phyloP scores from a whole-genome alignment of 768 basidiomycete species.

The Pleurotus tuber-regium region DNA sequence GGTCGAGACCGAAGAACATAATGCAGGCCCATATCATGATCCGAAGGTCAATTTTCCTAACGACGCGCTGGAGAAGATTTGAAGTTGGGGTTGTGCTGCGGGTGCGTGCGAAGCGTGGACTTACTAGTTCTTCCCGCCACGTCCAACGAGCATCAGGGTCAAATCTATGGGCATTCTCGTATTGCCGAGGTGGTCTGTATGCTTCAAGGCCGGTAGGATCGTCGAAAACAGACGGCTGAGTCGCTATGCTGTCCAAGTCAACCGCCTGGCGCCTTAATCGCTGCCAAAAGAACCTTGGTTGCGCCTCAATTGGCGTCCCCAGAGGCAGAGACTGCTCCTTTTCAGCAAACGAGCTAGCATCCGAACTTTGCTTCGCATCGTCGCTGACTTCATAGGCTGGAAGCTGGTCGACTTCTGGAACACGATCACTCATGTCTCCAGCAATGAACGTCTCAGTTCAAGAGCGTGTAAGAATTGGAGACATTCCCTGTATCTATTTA shows the following conservation, averaged over 20 bases:
- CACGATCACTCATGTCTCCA: neutral
- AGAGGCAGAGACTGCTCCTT: constrained; percentile 27
- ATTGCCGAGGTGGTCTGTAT: constrained; percentile 50
- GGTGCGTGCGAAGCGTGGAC: constrained; percentile 10
- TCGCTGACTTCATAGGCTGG: constrained; percentile 9
- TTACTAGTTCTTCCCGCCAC: constrained; percentile 61
- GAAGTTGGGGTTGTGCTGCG: neutral
- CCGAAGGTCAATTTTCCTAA: constrained; percentile 58
- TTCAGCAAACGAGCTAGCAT: constrained; percentile 6
- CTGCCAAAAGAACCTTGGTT: constrained; percentile 26
- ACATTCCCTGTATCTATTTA: neutral
- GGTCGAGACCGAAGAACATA: constrained; percentile 62
- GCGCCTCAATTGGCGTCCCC: constrained; percentile 23
- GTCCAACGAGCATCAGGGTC: constrained; percentile 69
- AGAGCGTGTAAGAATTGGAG: neutral
- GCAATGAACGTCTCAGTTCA: neutral
- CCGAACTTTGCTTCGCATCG: constrained; percentile 9
- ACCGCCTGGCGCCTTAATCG: constrained; percentile 22
- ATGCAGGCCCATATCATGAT: constrained; percentile 60
- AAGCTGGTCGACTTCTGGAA: neutral
- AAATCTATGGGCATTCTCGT: constrained; percentile 64
- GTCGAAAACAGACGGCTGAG: constrained; percentile 63
- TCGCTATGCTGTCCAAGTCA: constrained; percentile 53
- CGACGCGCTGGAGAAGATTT: constrained; percentile 33
- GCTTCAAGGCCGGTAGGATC: constrained; percentile 47